Evolutionary conservation across 2,329 filamentous ascomycete genomes (phyloP).

Genomic region (Pyrenochaeta sp.): DNA sequence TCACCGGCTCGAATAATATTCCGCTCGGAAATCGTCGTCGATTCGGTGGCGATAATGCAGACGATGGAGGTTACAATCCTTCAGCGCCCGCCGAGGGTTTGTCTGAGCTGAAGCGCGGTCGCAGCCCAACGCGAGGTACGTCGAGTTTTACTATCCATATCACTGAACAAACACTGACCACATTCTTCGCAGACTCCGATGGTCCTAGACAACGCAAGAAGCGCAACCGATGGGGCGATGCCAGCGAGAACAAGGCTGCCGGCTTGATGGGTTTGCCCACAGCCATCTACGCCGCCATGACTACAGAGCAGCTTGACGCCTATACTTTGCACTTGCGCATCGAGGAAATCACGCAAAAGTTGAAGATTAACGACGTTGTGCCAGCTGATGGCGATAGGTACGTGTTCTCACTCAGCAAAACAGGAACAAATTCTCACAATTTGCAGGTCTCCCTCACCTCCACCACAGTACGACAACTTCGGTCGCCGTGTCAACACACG

Average conservation of each 20-base stretch:
- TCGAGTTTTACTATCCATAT: constrained; percentile 20
- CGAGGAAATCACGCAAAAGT: constrained; percentile 98
- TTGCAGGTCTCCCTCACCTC: constrained; percentile 88
- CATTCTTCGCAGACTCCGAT: constrained; percentile 59
- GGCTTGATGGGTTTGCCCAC: constrained; percentile 97
- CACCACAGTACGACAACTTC: constrained; percentile 98
- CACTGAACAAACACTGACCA: constrained; percentile 17
- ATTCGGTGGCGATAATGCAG: constrained; percentile 70
- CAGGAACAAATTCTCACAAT: constrained; percentile 15
- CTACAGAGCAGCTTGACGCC: constrained; percentile 95
- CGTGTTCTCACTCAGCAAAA: constrained; percentile 44
- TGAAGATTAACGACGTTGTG: constrained; percentile 98
- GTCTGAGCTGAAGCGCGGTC: constrained; percentile 79
- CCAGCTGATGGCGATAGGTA: constrained; percentile 96
- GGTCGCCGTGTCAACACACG: constrained; percentile 99
- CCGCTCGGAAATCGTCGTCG: constrained; percentile 86
- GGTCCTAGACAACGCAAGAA: constrained; percentile 93
- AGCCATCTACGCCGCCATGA: constrained; percentile 97
- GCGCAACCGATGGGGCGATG: constrained; percentile 98
- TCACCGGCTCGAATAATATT: constrained; percentile 98
- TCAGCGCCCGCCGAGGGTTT: constrained; percentile 55
- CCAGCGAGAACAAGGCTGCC: constrained; percentile 96
- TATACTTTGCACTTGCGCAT: constrained; percentile 97
- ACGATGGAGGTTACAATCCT: constrained; percentile 57
- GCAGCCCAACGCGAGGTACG: constrained; percentile 85